Evolutionary conservation across 2,329 filamentous ascomycete genomes (phyloP).

Genomic region (Alternaria hordeiaustralica): DNA sequence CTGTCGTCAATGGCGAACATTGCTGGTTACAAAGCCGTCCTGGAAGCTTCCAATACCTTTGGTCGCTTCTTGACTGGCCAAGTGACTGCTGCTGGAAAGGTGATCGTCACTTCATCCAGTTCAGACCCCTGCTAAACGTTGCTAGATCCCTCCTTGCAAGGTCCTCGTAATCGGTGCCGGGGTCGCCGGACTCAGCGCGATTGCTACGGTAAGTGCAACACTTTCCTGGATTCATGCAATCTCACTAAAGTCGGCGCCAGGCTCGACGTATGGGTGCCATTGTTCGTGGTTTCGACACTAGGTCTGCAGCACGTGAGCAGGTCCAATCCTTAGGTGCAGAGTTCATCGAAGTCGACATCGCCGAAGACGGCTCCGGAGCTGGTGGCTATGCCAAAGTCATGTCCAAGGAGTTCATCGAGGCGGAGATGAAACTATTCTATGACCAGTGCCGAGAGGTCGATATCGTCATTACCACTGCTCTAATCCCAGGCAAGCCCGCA

Average conservation of each 20-base stretch:
- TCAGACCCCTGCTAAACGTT: neutral
- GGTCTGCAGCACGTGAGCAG: conserved; percentile 84
- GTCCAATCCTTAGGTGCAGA: conserved; percentile 90
- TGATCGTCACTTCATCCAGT: neutral
- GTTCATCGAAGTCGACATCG: conserved; percentile 83
- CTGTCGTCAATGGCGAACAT: conserved; percentile 95
- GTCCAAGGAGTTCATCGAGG: conserved; percentile 91
- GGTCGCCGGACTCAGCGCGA: conserved; percentile 77
- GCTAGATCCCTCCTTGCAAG: conserved; percentile 85
- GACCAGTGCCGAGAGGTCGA: conserved; percentile 88
- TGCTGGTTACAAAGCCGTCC: conserved; percentile 88
- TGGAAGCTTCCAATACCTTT: conserved; percentile 89
- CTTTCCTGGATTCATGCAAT: too few relatives aligned
- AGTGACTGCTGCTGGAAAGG: conserved; percentile 80
- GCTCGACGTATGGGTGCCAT: conserved; percentile 87
- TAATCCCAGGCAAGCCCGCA: conserved; percentile 84
- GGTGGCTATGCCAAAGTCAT: conserved; percentile 93
- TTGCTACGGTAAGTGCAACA: too few relatives aligned
- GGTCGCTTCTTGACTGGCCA: conserved; percentile 88
- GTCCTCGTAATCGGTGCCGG: conserved; percentile 89
- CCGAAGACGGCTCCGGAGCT: conserved; percentile 83
- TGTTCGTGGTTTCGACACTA: conserved; percentile 89
- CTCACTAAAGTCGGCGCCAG: conserved; percentile 31
- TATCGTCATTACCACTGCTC: conserved; percentile 90
- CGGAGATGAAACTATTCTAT: conserved; percentile 90